Evolutionary conservation across 768 basidiomycete genomes (phyloP).

Genomic region (Gautieria morchelliformis): DNA sequence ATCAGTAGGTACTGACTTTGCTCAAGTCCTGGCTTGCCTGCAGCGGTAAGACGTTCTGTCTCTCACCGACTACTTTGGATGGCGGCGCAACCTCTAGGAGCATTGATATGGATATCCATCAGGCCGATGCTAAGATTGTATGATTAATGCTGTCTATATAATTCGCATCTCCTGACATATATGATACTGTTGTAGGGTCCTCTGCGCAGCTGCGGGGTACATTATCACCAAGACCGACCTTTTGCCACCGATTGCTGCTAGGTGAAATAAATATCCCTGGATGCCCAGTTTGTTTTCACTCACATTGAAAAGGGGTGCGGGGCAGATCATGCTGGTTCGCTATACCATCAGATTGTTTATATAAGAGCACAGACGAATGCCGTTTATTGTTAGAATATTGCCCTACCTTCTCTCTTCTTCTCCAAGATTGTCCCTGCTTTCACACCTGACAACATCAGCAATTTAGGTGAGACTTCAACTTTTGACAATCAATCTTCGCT

Average conservation of each 20-base stretch:
- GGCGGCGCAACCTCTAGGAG: slow-evolving; percentile 24
- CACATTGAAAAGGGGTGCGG: slow-evolving; percentile 31
- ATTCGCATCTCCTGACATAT: neutral
- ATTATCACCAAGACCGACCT: slow-evolving; percentile 50
- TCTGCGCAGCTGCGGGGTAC: slow-evolving; percentile 48
- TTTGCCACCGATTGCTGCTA: slow-evolving; percentile 46
- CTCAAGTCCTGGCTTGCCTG: too few species aligned
- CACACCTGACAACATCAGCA: slow-evolving; percentile 41
- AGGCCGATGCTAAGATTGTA: slow-evolving; percentile 53
- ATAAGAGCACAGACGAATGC: neutral
- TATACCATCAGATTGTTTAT: neutral
- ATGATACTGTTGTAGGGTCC: slow-evolving; percentile 29
- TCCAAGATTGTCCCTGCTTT: slow-evolving; percentile 66
- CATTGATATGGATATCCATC: slow-evolving; percentile 54
- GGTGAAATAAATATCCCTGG: neutral
- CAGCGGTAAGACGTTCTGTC: neutral
- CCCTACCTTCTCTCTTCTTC: slow-evolving; percentile 57
- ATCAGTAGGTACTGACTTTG: too few species aligned
- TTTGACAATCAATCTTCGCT: neutral
- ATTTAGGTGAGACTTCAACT: slow-evolving; percentile 33
- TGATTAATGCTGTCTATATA: slow-evolving; percentile 11
- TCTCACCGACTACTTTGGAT: neutral
- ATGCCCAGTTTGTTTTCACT: neutral
- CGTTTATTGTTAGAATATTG: slow-evolving; percentile 32
- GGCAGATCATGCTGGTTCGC: slow-evolving; percentile 47